Conservation (phyloP, 371 early-diverging fungal species). For the Mortierella sp. region DNA sequence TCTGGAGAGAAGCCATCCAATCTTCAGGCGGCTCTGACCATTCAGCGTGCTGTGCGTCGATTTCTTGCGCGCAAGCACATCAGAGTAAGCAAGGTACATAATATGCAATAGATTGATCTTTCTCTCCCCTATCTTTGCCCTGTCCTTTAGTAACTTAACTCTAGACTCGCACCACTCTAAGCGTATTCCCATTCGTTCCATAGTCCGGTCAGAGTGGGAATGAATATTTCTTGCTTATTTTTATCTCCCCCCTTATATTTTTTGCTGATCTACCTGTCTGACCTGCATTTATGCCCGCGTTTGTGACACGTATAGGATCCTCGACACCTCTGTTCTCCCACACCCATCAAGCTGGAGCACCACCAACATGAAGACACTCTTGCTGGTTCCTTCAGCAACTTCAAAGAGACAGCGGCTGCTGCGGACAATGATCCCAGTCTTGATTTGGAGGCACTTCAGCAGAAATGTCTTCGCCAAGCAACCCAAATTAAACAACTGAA, state of each 20-base stretch:
- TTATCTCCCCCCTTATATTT: not conserved
- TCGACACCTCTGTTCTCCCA: not conserved
- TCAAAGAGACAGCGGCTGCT: not conserved
- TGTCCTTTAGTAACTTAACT: not conserved
- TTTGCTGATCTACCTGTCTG: not conserved
- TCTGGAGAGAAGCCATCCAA: too few species aligned
- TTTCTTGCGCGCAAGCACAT: constrained; percentile 32
- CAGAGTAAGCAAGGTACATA: constrained; percentile 12
- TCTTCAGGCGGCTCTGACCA: constrained; percentile 9
- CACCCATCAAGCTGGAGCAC: not conserved
- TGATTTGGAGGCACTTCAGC: constrained; percentile 25
- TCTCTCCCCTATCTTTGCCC: not conserved
- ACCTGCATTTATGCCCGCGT: not conserved
- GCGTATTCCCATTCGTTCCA: constrained; percentile 19
- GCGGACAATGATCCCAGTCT: not conserved
- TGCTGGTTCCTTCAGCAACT: not conserved
- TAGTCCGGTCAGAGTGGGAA: constrained; percentile 14
- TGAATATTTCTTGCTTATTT: not conserved
- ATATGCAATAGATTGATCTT: too few species aligned
- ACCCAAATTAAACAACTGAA: constrained; percentile 42
- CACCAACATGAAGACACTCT: not conserved
- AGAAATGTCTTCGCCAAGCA: constrained; percentile 36
- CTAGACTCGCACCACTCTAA: too few species aligned
- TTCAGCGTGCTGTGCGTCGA: constrained; percentile 44
- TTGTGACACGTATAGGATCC: too few species aligned